Evolutionary conservation across 2,329 filamentous ascomycete genomes (phyloP), one percentile per base, ranked within the genome.

Genomic region (Diaporthe australafricana): DNA sequence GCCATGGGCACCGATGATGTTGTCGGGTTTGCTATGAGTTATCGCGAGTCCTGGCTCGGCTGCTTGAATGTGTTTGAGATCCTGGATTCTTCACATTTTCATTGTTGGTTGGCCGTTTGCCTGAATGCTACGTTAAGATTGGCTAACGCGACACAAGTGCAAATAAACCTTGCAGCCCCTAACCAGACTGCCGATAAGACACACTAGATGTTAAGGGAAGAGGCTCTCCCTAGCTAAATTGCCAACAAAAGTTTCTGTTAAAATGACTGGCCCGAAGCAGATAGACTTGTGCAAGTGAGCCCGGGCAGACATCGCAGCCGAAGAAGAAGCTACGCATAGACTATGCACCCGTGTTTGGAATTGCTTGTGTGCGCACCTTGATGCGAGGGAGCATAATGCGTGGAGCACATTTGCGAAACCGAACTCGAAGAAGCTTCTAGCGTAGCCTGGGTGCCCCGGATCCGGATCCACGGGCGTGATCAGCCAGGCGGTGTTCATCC

Each of bases 391-490:
- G 9, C 6, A 14, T 5, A 17, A 63, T 35, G 7, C n/a, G 2
- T 48, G 45, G 60, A 25, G 38, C 20, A 17, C 25, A 17, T 35
- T 30, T 17, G n/a, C 60, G 42, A 63, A 25, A 63, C 60, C 60
- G 42, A 48, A 17, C 22, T 63, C 27, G 60, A 38, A 7, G 17
- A 27, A 17, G 20, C 16, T n/a, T 47, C 8, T 16, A 38, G 5
- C 11, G 22, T 14, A 45, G 22, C 27, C 42, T 48, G 42, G 42
- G 42, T 14, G 25, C 40, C 57, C 57, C 60, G 27, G 60, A 63
- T 48, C 57, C 60, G 27, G 60, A 63, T 48, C 17, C 30, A 25
- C 42, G 60, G 42, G 14, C 35, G 40, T 42, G 60, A 48, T 35
- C 42, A 35, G 30, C 14, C 45, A 20, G 42, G 25, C 12, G 30